Evolutionary conservation across 345 rosid genomes (phyloP), one percentile per base, ranked within the genome.

Genomic region (Pugionium cornutum): DNA sequence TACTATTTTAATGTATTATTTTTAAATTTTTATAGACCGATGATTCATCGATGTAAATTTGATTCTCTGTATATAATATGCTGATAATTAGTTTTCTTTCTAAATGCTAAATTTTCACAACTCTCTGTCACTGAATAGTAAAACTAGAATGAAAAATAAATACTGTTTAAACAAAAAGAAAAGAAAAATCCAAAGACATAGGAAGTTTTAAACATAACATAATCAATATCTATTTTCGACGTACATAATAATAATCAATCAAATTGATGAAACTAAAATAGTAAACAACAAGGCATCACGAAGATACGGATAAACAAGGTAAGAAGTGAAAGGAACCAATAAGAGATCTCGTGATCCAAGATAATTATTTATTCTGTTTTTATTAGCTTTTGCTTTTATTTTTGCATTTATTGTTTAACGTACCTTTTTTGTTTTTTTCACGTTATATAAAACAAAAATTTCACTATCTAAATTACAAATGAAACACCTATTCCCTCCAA

Each of bases 341-440:
- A 64, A 74, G 77, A 48, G 58, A 67, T 74, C 68, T 74, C 77
- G 77, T 74, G 77, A 74, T 74, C 77, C 77, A 74, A 74, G 73
- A 74, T 53, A 68, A 73, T 73, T 58, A 67, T 61, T 73, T 56
- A 55, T 47, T 59, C 73, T 67, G 77, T 53, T 64, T 53, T 57
- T 60, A 53, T 60, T 53, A 40, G 68, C 68, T 66, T 74, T 67
- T 54, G 50, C 37, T 53, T 73, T 66, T 66, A 50, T 59, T 45
- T 59, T 48, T 47, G 67, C 53, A 54, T 67, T 67, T 27, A 74
- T 28, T 74, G 30, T 43, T 50, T 66, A 36, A 53, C 62, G 48
- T 67, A 72, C 76, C 55, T 58, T 36, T 65, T 72, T 56, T 64
- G 58, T 18, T 65, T 51, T 72, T 34, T 45, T 32, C 55, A 44